Base-by-base conservation (phyloP, 2,329 filamentous ascomycete species). In the Pseudogymnoascus sp. region DNA sequence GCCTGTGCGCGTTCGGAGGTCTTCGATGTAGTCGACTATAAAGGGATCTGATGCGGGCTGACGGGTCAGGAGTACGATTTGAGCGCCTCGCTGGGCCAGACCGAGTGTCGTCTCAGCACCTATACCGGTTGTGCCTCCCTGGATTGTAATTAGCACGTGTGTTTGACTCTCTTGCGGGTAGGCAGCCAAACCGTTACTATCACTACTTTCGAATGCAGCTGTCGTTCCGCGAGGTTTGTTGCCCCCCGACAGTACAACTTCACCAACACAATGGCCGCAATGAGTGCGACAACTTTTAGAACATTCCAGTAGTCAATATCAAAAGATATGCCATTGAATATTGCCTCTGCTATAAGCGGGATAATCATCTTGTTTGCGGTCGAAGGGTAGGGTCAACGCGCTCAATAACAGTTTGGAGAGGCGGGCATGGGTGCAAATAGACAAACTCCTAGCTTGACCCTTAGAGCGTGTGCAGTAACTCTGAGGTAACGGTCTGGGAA, bases 131-230 rank as follows among this genome's bases (percentile, higher is more conserved):
- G 94, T 99, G 28, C 93, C 94, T 68, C 94, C 88, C 86, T 88
- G 59, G 14, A 14, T 4, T 28, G 25, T 12, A 69, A 63, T 74
- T 60, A 71, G 69, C 37, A 56, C 37, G n/a, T 5, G 60, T 40
- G 40, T 62, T 28, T n/a, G 16, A 35, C n/a, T 28, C 35, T 40
- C 7, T 14, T 18, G 25, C 21, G 23, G 33, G 65, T 7, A 31
- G 28, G 5, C 23, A 25, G 65, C 21, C 77, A 61, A 80, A 87
- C 92, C 16, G 94, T 99, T 61, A 99, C 84, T 80, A 99, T 87
- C 50, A 97, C 82, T 59, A 99, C 91, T 73, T 95, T 95, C 59
- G 91, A 92, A 75, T 97, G 92, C 86, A 99, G 92, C 63, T 89
- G 82, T 64, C 91, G 84, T 73, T 96, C 92, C 25, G 90, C 83